Base-by-base conservation (phyloP, 305 asterid genomes). In the Fraxinus baroniana region DNA sequence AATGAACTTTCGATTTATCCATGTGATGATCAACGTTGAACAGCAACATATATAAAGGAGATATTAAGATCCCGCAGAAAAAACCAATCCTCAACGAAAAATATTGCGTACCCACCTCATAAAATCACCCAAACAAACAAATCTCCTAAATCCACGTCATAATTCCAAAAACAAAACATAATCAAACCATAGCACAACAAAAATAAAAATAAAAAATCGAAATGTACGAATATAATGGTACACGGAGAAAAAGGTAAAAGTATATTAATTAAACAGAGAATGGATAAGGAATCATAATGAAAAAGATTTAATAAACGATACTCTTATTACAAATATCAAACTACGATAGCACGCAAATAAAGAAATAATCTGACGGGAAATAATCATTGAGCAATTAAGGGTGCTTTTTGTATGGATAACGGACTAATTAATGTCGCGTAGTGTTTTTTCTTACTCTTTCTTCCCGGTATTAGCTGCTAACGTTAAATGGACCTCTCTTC, bases 41-140 rank as follows among this genome's bases (percentile, higher is more conserved):
- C n/a, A 30, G 10, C 9, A 9, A 60, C 80, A 83, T 80, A 86
- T 83, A 84, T 57, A 76, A 44, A 74, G 73, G 22, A 46, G 44
- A 64, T 60, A 74, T 28, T 30, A 68, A 52, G 32, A 4, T 41
- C 62, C 26, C 78, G 33, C 66, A 44, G 9, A 26, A 10, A 44
- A 4, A 78, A 78, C 64, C 68, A 35, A 30, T 52, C 49, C 80
- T 78, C 82, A 73, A 64, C 36, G n/a, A 76, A 33, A 79, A 4
- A 28, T 39, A 72, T 73, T 32, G 13, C 24, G 12, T 55, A 72
- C 52, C 6, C 3, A 18, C 28, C 8, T 28, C 80, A 20, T 13
- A 81, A 17, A 20, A 55, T 39, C 20, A n/a, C 83, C n/a, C 33
- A 41, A 60, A 78, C 13, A 26, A 33, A 35, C 66, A n/a, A 64